Evolutionary conservation across 1,284 basidiomycete species (phyloP), one percentile per base, ranked within the genome.

Genomic region (Gymnopus androsaceus): DNA sequence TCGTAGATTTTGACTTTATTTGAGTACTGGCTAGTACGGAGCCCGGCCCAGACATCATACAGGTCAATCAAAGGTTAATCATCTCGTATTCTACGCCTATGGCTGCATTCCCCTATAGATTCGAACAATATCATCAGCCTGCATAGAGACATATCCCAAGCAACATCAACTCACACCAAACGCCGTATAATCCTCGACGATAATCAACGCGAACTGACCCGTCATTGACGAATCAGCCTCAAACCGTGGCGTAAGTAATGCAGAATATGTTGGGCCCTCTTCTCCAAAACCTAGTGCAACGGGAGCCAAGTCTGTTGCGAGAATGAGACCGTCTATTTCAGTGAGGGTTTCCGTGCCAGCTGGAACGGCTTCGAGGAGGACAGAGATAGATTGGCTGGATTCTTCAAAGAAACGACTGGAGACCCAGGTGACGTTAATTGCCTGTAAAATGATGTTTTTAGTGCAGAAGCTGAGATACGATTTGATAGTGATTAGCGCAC

Each of bases 391-490:
- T 15, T 44, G 25, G 41, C 51, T 53, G 7, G 40, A 44, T 31
- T 53, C 51, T 28, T 53, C 28, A 23, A 53, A 53, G 21, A 45
- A 53, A 15, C 51, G 40, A 34, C 51, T 45, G 30, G 51, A 53
- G n/a, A 44, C 19, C 51, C 51, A 53, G 27, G 51, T 53, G 31
- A 53, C 44, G 51, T 53, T 53, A 41, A 53, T 45, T 6, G 40
- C 12, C 51, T 53, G 12, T 28, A 25, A 17, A 25, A 17, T 6
- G 4, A 8, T 31, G n/a, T n/a, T n/a, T n/a, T n/a, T n/a, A n/a
- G n/a, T n/a, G n/a, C n/a, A 46, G 25, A 4, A 9, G 5, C 11
- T 31, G 14, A 25, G n/a, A 9, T 12, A 31, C 4, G 15, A 27
- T 37, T n/a, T 5, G 3, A 33, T 5, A 14, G 17, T 36, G 30